Base-by-base conservation (phyloP, 2,329 filamentous ascomycete genomes). In the Madurella fahalii region DNA sequence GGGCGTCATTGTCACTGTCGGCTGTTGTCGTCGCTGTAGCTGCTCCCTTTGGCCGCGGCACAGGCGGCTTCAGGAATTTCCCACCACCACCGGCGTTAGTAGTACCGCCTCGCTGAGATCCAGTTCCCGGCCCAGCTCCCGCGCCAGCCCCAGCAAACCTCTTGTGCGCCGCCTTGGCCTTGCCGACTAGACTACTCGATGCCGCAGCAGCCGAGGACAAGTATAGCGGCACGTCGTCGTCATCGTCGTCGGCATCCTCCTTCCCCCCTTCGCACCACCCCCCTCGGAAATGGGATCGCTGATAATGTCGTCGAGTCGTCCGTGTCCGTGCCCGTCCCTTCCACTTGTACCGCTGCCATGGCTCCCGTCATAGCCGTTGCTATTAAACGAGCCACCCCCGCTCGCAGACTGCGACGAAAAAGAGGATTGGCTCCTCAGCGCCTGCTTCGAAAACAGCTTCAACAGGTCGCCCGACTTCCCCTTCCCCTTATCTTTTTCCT, bases 401-500 rank as follows among this genome's bases (percentile, higher is more conserved):
- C 25, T 48, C n/a, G 30, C 30, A 11, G 39, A 41, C 47, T n/a
- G 43, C 15, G 37, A 40, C 4, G 49, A 34, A 3, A 13, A 9
- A 18, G 57, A 61, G 50, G 67, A 70, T 34, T 72, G 66, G 17
- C 73, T 73, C 40, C 74, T 76, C 58, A 83, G 79, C 8, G 77
- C 77, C 65, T 86, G 83, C 47, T 77, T 83, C 16, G 82, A 83
- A 61, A 86, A 86, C 16, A 86, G 73, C 0, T 79, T 76, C 63
- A 78, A 73, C 13, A 86, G 71, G 61, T 86, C 78, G 3, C 75
- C 81, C 7, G 77, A 78, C 58, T 78, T 81, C 5, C 75, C 77
- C 59, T 76, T 81, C 50, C 80, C 78, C 7, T 75, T 74, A 5
- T 67, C 68, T 30, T 69, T 64, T 25, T 52, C 54, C 55, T 80